A percentile compares a stretch with the other conserved stretches of the same genome.
Conservation (phyloP, 2,329 filamentous ascomycete genomes). For the Lasiodiplodia sp. region DNA sequence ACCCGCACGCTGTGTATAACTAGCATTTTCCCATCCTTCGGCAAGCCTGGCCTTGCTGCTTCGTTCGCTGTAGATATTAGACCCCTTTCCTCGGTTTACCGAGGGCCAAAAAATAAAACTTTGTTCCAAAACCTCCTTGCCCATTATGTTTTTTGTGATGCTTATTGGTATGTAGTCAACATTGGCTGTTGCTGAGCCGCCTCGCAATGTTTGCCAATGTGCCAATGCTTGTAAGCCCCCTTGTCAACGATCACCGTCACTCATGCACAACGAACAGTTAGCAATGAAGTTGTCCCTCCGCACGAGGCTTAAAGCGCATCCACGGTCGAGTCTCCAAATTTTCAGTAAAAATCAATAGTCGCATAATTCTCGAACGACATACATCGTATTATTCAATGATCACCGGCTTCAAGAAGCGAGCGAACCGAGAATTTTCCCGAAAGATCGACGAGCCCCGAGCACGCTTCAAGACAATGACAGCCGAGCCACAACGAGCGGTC, state of each 20-base stretch:
- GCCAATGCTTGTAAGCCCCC: neutral
- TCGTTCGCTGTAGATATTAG: constrained; percentile 23
- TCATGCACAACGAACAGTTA: neutral
- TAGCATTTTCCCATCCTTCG: constrained; percentile 11
- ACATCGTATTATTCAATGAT: constrained; percentile 2
- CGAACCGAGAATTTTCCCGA: constrained; percentile 24
- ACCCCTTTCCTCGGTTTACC: neutral
- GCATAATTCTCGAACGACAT: neutral
- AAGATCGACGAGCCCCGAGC: constrained; percentile 25
- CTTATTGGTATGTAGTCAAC: neutral
- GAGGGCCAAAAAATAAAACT: neutral
- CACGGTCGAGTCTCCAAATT: neutral
- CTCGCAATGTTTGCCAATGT: neutral
- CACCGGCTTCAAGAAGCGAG: constrained; percentile 23
- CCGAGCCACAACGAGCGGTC: constrained; percentile 24
- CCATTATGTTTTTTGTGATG: neutral
- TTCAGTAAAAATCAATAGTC: neutral
- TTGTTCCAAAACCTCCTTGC: neutral
- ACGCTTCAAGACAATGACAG: constrained; percentile 27
- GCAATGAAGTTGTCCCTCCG: neutral
- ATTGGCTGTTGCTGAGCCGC: constrained; percentile 10
- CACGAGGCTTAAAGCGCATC: neutral
- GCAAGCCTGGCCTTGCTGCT: constrained; percentile 20
- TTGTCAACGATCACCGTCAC: constrained; percentile 3
- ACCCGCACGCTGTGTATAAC: neutral